Evolutionary conservation across 306 rosid genomes (phyloP).

Genomic region (Abrus pulchellus): DNA sequence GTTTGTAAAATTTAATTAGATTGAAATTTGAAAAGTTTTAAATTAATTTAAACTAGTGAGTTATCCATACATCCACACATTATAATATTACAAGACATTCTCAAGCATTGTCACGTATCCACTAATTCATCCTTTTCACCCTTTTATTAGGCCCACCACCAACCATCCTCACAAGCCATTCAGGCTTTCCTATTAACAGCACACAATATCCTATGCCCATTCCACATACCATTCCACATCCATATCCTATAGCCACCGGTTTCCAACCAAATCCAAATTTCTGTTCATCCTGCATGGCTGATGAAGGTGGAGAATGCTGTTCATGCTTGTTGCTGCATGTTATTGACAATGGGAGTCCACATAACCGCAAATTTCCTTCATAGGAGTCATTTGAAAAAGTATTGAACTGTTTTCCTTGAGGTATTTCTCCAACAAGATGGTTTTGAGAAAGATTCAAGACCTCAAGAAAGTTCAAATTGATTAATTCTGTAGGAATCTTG

Average conservation of each 20-base stretch:
- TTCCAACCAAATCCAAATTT: slow-evolving; percentile 50
- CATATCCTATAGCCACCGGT: slow-evolving; percentile 48
- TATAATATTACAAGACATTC: too few relatives aligned
- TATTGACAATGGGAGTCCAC: slow-evolving; percentile 48
- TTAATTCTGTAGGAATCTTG: slow-evolving; percentile 41
- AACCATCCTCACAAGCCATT: slow-evolving; percentile 19
- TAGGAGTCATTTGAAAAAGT: slow-evolving; percentile 51
- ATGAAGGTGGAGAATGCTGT: not conserved
- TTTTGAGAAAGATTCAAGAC: slow-evolving; percentile 49
- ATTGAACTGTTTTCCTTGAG: slow-evolving; percentile 53
- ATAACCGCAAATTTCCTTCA: slow-evolving; percentile 45
- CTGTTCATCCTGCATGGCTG: not conserved
- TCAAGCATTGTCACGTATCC: not conserved
- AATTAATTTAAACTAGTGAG: too few relatives aligned
- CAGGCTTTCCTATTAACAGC: slow-evolving; percentile 13
- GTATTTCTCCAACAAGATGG: slow-evolving; percentile 47
- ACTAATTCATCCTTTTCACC: not conserved
- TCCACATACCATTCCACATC: slow-evolving; percentile 51
- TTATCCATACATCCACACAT: too few relatives aligned
- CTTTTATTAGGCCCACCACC: not conserved
- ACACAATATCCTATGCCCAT: slow-evolving; percentile 37
- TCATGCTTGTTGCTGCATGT: not conserved
- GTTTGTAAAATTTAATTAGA: too few relatives aligned
- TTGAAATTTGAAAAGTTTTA: too few relatives aligned
- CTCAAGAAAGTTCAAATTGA: slow-evolving; percentile 20